Evolutionary conservation across 2,329 filamentous ascomycete species (phyloP), one percentile per base, ranked within the genome.

Genomic region (Penicillium sp.): DNA sequence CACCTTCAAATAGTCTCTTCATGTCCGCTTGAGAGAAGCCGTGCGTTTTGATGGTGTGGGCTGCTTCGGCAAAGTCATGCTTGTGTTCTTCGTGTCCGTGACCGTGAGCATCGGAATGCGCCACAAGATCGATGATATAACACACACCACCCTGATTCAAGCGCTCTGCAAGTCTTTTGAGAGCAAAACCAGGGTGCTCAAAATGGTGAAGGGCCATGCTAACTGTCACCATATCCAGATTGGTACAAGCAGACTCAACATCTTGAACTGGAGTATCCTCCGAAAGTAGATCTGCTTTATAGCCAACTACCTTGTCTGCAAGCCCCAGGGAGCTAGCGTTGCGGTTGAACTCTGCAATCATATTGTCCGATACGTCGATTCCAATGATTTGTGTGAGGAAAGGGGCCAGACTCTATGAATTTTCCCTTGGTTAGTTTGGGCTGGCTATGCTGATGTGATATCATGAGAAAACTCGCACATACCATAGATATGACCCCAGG

Each of bases 311-410:
- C 58, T 85, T 82, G 4, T 79, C 72, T 1, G 63, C 56, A 1
- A 86, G 72, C 2, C 82, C 84, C 3, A 58, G 57, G 56, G 82
- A 81, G 34, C 73, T 68, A 18, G 84, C 86, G 24, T 81, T 79
- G 10, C 75, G 72, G 67, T 91, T 92, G 76, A 87, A 92, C 6
- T 80, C 77, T 0, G 77, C 75, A 5, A 90, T 81, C 89, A 92
- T 92, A 56, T 84, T 84, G 58, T 86, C 80, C 0, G 88, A 87
- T 52, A 91, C 74, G 67, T 92, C 89, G 43, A 92, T 79, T 40
- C 88, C 89, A 14, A 87, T 74, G 45, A 84, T 83, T 60, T 86
- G 79, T 1, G 83, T 85, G 2, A 85, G 81, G 62, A 83, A 86
- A 2, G 86, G 83, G 1, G 81, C 82, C 13, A 89, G 77, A 13